Conservation (phyloP, 805 yeast genomes). For the Pichia kluyveri region DNA sequence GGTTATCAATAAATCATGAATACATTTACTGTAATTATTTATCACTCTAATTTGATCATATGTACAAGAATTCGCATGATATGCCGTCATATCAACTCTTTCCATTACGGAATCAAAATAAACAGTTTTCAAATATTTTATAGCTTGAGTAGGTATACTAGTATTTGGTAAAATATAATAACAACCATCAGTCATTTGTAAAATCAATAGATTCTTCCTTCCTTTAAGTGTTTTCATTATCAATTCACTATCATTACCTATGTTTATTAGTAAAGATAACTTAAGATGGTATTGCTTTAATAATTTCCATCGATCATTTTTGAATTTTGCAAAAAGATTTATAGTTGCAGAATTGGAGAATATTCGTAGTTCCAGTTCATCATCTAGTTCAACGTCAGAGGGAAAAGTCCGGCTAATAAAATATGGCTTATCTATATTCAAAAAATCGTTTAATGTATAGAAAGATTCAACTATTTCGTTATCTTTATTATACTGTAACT, state of each 20-base stretch:
- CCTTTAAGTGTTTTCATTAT: conserved; percentile 14
- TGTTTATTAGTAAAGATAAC: conserved; percentile 23
- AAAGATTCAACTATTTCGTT: conserved; percentile 26
- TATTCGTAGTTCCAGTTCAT: conserved; percentile 17
- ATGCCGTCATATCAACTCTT: not conserved
- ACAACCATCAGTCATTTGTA: conserved; percentile 25
- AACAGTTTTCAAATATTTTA: conserved; percentile 7
- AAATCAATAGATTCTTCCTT: conserved; percentile 18
- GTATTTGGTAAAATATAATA: conserved; percentile 18
- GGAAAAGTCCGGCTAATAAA: conserved; percentile 28
- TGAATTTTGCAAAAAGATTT: conserved; percentile 15
- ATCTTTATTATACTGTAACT: conserved; percentile 22
- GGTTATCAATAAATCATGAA: conserved; percentile 24
- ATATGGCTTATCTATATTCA: conserved; percentile 20
- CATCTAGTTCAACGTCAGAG: conserved; percentile 19
- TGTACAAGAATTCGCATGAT: conserved; percentile 22
- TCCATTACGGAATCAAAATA: conserved; percentile 1
- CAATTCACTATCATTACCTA: conserved; percentile 22
- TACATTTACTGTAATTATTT: conserved; percentile 29
- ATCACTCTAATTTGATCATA: conserved; percentile 35
- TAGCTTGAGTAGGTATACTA: conserved; percentile 8
- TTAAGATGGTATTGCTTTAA: conserved; percentile 19
- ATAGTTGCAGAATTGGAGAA: conserved; percentile 17
- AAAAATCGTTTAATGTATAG: conserved; percentile 26
- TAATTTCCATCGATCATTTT: conserved; percentile 17